Conservation (phyloP, 768 basidiomycete species). For the Tricholoma hemisulphureum region DNA sequence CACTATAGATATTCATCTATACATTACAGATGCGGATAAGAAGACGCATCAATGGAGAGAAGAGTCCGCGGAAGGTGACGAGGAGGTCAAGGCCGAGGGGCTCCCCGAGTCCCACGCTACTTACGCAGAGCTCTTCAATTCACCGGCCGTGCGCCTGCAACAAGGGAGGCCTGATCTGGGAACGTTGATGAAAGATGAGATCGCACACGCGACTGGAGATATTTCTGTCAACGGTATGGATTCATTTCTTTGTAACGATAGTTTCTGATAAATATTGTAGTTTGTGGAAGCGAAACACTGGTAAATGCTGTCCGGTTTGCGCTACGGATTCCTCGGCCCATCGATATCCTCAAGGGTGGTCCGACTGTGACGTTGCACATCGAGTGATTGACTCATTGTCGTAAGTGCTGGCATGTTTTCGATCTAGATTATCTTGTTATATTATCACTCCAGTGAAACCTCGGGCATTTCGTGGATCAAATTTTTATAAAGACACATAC, state of each 20-base stretch:
- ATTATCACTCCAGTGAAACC: too few species aligned
- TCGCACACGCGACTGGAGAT: conserved; percentile 31
- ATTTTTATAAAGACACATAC: too few species aligned
- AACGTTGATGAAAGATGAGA: conserved; percentile 36
- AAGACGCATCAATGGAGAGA: conserved; percentile 6
- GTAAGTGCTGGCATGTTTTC: too few species aligned
- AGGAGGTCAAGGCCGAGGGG: too few species aligned
- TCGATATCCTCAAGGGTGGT: conserved; percentile 42
- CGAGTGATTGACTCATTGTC: too few species aligned
- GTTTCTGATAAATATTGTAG: conserved; percentile 29
- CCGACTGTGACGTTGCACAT: conserved; percentile 46
- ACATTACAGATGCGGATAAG: conserved; percentile 10
- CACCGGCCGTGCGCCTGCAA: conserved; percentile 23
- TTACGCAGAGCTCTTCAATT: too few species aligned
- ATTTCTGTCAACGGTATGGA: conserved; percentile 50
- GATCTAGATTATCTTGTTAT: too few species aligned
- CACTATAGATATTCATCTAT: conserved; percentile 16
- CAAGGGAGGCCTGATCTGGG: conserved; percentile 45
- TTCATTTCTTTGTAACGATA: too few species aligned
- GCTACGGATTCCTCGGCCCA: conserved; percentile 35
- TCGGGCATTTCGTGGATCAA: too few species aligned
- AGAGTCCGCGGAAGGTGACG: conserved; percentile 8
- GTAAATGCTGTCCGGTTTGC: conserved; percentile 37
- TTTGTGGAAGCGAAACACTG: conserved; percentile 48
- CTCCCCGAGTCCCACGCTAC: too few species aligned